A percentile compares a stretch with the other conserved stretches of the same genome.
Conservation (phyloP, 768 basidiomycete genomes). For the Gymnopilus junonius region DNA sequence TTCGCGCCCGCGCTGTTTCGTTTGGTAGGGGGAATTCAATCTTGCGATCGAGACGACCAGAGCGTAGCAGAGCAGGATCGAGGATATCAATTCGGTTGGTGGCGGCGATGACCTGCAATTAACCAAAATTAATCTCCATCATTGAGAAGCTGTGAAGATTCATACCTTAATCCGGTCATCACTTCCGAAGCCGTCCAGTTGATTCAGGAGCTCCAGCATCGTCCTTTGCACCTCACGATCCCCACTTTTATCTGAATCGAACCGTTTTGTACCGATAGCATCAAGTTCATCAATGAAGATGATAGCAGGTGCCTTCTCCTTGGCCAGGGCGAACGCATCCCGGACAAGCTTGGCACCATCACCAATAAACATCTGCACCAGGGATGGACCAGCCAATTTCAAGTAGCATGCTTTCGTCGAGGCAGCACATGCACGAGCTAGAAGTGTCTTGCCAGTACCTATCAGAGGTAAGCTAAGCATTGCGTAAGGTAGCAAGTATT, state of each 20-base stretch:
- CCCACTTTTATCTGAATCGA: constrained; percentile 98
- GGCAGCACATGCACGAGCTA: constrained; percentile 97
- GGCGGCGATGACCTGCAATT: constrained; percentile 88
- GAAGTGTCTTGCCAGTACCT: constrained; percentile 96
- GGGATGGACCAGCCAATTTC: constrained; percentile 95
- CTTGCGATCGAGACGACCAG: constrained; percentile 96
- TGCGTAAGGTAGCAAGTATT: not conserved
- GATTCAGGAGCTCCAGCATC: constrained; percentile 99
- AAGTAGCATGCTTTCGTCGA: constrained; percentile 98
- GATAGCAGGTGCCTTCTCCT: constrained; percentile 98
- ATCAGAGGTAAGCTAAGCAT: constrained; percentile 7
- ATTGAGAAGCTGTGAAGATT: constrained; percentile 5
- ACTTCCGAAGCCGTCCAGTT: constrained; percentile 96
- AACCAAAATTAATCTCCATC: constrained; percentile 8
- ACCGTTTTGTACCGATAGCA: constrained; percentile 98
- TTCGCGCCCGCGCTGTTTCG: constrained; percentile 94
- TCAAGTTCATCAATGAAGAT: constrained; percentile 99
- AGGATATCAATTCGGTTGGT: constrained; percentile 99
- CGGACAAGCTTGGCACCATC: constrained; percentile 99
- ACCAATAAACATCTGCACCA: constrained; percentile 99
- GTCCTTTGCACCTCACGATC: constrained; percentile 99
- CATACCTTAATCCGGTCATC: constrained; percentile 96
- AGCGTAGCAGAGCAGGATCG: constrained; percentile 97
- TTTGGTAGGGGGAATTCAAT: constrained; percentile 98
- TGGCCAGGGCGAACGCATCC: constrained; percentile 97